Conservation (phyloP, 768 basidiomycete genomes). For the Xerocomellus intermedius region DNA sequence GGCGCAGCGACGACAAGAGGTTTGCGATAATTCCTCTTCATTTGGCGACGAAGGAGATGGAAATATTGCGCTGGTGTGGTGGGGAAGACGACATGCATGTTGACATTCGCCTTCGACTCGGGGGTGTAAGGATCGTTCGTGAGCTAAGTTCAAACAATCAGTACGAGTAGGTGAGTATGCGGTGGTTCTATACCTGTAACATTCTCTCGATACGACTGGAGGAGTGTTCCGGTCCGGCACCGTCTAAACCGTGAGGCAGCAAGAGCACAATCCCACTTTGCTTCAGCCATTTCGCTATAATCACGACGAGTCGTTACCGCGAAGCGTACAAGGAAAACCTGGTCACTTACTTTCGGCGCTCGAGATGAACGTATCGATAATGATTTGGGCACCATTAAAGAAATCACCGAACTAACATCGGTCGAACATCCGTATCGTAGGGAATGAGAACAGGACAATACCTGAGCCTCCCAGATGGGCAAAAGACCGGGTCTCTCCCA, state of each 20-base stretch:
- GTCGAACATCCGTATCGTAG: background rate
- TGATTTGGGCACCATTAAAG: conserved; percentile 85
- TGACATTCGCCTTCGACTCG: conserved; percentile 48
- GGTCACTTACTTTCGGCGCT: conserved; percentile 71
- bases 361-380: conserved; percentile 86
- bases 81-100: conserved; percentile 83
- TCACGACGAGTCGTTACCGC: background rate
- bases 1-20: conserved; percentile 84
- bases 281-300: conserved; percentile 84
- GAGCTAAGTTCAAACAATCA: conserved; percentile 45
- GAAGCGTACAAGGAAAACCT: too few relatives aligned
- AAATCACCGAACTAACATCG: conserved; percentile 81
- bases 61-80: conserved; percentile 92
- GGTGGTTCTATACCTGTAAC: conserved; percentile 64
- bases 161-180: background rate
- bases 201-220: conserved; percentile 85
- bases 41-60: conserved; percentile 86
- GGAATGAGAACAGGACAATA: conserved; percentile 20
- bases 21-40: conserved; percentile 81
- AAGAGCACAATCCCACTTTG: conserved; percentile 87
- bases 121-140: conserved; percentile 64
- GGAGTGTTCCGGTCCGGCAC: conserved; percentile 92
- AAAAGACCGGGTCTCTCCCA: conserved; percentile 83
- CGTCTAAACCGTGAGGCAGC: conserved; percentile 88
- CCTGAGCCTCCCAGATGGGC: conserved; percentile 93